Evolutionary conservation across 176 grass and related monocot genomes (phyloP).

Genomic region (Ensete ventricosum): DNA sequence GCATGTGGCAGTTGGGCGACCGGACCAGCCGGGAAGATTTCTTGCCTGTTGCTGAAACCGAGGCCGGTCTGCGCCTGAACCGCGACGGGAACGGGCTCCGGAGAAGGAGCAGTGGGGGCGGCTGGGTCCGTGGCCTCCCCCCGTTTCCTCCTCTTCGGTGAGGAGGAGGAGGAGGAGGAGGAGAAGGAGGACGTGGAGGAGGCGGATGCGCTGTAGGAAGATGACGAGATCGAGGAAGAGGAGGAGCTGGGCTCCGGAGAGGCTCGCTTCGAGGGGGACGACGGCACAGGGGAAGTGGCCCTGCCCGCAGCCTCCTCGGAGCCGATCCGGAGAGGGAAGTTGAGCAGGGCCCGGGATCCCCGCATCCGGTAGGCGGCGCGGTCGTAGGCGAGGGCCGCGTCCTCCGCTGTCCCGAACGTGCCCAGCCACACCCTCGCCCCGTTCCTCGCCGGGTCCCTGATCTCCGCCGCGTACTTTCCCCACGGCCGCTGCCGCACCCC

Average conservation of each 20-base stretch:
- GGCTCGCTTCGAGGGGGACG: conserved; percentile 9
- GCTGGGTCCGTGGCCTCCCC: neutral
- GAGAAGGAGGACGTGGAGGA: neutral
- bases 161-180: conserved; percentile 2
- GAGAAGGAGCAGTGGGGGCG: neutral
- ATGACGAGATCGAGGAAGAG: neutral
- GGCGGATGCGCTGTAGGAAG: neutral
- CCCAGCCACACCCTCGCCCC: conserved; percentile 20
- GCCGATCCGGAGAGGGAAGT: conserved; percentile 13
- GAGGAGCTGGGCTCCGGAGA: conserved; percentile 12
- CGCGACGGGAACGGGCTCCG: neutral
- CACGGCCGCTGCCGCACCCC: conserved; percentile 22
- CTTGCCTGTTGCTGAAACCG: neutral
- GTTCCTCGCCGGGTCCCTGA: conserved; percentile 20
- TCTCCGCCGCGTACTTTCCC: conserved; percentile 21
- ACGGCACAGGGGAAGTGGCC: neutral
- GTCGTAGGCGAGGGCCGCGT: conserved; percentile 21
- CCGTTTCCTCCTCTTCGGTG: conserved; percentile 14
- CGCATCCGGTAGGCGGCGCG: conserved; percentile 18
- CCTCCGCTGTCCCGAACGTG: conserved; percentile 22
- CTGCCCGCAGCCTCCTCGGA: neutral
- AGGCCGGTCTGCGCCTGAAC: neutral
- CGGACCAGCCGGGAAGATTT: neutral
- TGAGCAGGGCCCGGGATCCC: conserved; percentile 19
- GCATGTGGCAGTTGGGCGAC: neutral